These are phyloP conservation scores for Ustanciosporium gigantosporum DNA, from an alignment of 1,284 basidiomycete genomes.

Conservation along the genomic window DNA sequence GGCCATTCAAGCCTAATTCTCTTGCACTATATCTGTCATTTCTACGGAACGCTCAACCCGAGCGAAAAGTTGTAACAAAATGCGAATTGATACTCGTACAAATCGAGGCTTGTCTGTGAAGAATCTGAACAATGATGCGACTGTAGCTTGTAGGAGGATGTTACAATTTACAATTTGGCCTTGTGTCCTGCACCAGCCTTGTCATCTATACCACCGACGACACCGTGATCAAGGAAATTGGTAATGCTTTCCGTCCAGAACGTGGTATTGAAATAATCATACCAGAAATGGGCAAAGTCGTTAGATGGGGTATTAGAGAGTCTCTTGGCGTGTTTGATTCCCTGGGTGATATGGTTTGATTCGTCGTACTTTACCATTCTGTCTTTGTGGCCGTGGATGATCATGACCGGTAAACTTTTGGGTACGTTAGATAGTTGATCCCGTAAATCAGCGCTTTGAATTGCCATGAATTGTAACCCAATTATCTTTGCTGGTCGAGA, in stretches of 20 bases:
- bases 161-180: not conserved
- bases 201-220: conserved; percentile 3
- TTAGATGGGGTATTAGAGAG: conserved; percentile 2
- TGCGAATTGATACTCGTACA: too few species aligned
- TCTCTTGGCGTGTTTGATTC: conserved; percentile 39
- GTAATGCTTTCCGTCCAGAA: conserved; percentile 27
- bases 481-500: conserved; percentile 32
- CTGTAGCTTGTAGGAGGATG: not conserved
- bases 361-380: conserved; percentile 52
- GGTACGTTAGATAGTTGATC: conserved; percentile 32
- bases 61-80: not conserved
- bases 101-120: too few species aligned
- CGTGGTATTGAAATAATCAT: conserved; percentile 46
- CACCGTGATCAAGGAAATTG: conserved; percentile 23
- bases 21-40: too few species aligned
- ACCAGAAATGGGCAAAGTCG: conserved; percentile 50
- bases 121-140: too few species aligned
- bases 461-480: conserved; percentile 42
- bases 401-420: conserved; percentile 14
- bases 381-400: conserved; percentile 51
- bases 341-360: conserved; percentile 24
- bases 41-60: not conserved
- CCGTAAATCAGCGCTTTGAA: conserved; percentile 25
- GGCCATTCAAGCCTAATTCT: conserved; percentile 28
- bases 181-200: not conserved